A percentile compares a stretch with the other conserved stretches of the same genome.
These are phyloP conservation scores for Leucocoprinus birnbaumii DNA, from an alignment of 768 basidiomycete genomes.

Conservation along the genomic window DNA sequence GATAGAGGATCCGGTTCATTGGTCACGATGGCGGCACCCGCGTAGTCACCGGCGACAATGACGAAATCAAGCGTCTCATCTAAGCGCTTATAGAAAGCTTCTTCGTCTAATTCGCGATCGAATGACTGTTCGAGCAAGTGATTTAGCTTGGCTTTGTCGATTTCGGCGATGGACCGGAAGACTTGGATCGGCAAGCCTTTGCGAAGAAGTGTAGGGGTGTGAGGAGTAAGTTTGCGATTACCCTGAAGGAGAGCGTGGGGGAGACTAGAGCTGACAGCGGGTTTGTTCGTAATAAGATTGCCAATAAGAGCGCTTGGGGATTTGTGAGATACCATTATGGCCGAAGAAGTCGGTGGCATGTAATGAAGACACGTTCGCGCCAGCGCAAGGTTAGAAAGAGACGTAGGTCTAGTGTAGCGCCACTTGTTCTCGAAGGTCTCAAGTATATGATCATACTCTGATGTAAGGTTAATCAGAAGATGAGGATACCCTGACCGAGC, in stretches of 20 bases:
- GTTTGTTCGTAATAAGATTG: conserved; percentile 97
- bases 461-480: conserved; percentile 89
- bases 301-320: conserved; percentile 94
- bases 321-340: conserved; percentile 96
- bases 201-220: conserved; percentile 92
- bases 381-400: conserved; percentile 81
- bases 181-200: conserved; percentile 87
- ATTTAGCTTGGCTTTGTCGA: conserved; percentile 76
- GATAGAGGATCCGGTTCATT: conserved; percentile 42
- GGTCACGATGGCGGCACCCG: conserved; percentile 93
- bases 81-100: conserved; percentile 78
- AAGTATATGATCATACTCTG: conserved; percentile 82
- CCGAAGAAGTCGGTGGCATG: conserved; percentile 93
- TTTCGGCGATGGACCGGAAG: conserved; percentile 60
- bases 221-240: conserved; percentile 78
- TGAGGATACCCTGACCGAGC: conserved; percentile 94
- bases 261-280: conserved; percentile 91
- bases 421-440: conserved; percentile 81
- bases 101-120: conserved; percentile 62
- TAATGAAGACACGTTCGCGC: conserved; percentile 84
- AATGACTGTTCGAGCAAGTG: conserved; percentile 88
- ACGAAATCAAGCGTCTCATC: conserved; percentile 82
- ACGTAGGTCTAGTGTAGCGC: conserved; percentile 75
- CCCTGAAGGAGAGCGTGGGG: conserved; percentile 91
- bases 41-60: conserved; percentile 93